Base-by-base conservation (phyloP, 257 asterid genomes). In the Lycium ferocissimum region DNA sequence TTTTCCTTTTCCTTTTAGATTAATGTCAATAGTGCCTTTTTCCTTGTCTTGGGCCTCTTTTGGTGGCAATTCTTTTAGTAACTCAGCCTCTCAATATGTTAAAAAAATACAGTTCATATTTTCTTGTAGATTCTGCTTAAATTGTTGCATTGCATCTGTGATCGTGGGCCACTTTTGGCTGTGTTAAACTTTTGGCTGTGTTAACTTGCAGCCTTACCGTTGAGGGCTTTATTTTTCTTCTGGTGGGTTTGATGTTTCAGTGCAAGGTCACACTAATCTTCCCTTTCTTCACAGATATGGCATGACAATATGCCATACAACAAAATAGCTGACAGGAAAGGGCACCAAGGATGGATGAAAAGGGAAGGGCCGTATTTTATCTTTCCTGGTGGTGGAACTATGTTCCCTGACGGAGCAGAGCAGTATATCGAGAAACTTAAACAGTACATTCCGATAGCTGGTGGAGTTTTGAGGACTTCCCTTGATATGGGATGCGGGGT, bases 401-500 rank as follows among this genome's bases (percentile, higher is more conserved):
- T 97, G 99, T 97, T 97, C 85, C 98, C 98, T 0, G 99, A 93
- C 43, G 99, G 99, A 85, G 99, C 98, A 35, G 89, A 88, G 37
- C 98, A 93, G 80, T 95, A 97, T 88, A 97, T 97, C 17, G 97
- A 97, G 75, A 97, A 95, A 88, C 98, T 97, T 59, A 97, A 97
- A 83, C 98, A 95, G 86, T 95, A 94, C 89, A 92, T 97, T 59
- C 99, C 97, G 0, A 97, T 97, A 5, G 93, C 94, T 81, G 94
- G 96, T 70, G 98, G 98, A 87, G 80, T 83, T 87, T 72, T 97
- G 92, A 93, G 99, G 89, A 97, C 99, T 33, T 97, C 98, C 88
- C 98, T 97, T 85, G 99, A 97, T 86, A 97, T 95, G 99, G 99
- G 98, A 81, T 97, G 99, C 49, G 99, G 99, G 95, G 99, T 97